These are phyloP conservation scores for Neofusicoccum parvum DNA, from an alignment of 2,329 filamentous ascomycete species.

Conservation along the genomic window DNA sequence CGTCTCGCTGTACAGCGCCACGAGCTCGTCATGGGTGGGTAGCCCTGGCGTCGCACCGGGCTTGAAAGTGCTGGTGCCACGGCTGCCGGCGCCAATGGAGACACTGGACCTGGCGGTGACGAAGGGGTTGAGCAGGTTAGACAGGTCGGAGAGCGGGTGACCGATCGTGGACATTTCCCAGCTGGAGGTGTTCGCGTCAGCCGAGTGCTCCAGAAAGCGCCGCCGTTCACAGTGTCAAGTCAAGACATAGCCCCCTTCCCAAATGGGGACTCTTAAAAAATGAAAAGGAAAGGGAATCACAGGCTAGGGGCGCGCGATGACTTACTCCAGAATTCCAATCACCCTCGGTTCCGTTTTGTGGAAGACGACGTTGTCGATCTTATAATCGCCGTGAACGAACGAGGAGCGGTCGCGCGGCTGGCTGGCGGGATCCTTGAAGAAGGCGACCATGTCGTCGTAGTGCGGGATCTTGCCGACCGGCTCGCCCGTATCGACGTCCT, in stretches of 20 bases:
- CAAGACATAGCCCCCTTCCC: too few species aligned
- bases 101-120: conserved; percentile 43
- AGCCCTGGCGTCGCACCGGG: conserved; percentile 68
- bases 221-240: too few species aligned
- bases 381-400: conserved; percentile 94
- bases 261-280: too few species aligned
- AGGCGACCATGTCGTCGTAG: conserved; percentile 76
- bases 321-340: conserved; percentile 86
- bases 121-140: conserved; percentile 67
- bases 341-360: conserved; percentile 85
- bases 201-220: too few species aligned
- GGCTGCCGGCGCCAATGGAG: conserved; percentile 38
- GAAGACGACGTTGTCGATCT: conserved; percentile 70
- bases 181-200: conserved; percentile 25
- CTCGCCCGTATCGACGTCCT: conserved; percentile 75
- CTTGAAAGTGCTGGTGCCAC: conserved; percentile 55
- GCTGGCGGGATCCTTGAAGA: conserved; percentile 69
- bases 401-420: conserved; percentile 78
- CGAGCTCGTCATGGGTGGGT: conserved; percentile 59
- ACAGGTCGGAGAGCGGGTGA: conserved; percentile 89
- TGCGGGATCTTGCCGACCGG: conserved; percentile 82
- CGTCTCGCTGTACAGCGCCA: conserved; percentile 67
- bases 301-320: conserved; percentile 20
- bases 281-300: too few species aligned
- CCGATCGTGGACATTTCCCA: conserved; percentile 99